Percentiles rank a stretch among this genome's conserved stretches.
Conservation (phyloP, 2,329 filamentous ascomycete genomes). For the Calonectria multiphialidica region DNA sequence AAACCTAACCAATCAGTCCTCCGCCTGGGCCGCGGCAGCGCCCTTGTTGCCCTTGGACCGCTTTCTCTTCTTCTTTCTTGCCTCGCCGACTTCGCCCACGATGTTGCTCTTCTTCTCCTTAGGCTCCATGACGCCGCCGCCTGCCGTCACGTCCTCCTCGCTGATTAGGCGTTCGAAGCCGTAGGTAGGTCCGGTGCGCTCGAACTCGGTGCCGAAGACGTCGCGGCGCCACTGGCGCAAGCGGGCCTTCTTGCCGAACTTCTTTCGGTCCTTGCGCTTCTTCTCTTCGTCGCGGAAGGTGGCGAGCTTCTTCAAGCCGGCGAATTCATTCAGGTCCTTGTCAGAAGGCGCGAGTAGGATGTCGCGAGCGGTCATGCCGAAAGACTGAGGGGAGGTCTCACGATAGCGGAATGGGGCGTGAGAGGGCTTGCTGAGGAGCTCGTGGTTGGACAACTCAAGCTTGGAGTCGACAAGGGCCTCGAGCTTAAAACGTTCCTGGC, state of each 20-base stretch:
- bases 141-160: conserved; percentile 38
- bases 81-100: conserved; percentile 43
- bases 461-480: conserved; percentile 88
- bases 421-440: conserved; percentile 60
- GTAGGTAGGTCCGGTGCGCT: conserved; percentile 68
- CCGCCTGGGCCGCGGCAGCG: conserved; percentile 43
- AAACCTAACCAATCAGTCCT: conserved; percentile 25
- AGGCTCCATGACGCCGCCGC: conserved; percentile 43
- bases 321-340: conserved; percentile 87
- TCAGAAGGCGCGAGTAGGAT: conserved; percentile 92
- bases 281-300: conserved; percentile 89
- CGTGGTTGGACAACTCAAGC: conserved; percentile 78
- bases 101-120: conserved; percentile 42
- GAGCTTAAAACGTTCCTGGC: conserved; percentile 84
- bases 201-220: conserved; percentile 70
- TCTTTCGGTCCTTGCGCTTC: conserved; percentile 90
- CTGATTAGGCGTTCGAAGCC: conserved; percentile 62
- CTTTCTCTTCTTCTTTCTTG: conserved; percentile 65
- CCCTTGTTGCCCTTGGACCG: conserved; percentile 60
- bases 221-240: conserved; percentile 86
- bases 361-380: conserved; percentile 89
- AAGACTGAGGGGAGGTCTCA: conserved; percentile 90
- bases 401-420: conserved; percentile 82
- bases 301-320: conserved; percentile 94
- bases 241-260: conserved; percentile 91